Percentiles rank a stretch among this genome's conserved stretches.
These are phyloP conservation scores for Heterobasidion irregulare DNA, from an alignment of 1,284 basidiomycete genomes.

Conservation along the genomic window DNA sequence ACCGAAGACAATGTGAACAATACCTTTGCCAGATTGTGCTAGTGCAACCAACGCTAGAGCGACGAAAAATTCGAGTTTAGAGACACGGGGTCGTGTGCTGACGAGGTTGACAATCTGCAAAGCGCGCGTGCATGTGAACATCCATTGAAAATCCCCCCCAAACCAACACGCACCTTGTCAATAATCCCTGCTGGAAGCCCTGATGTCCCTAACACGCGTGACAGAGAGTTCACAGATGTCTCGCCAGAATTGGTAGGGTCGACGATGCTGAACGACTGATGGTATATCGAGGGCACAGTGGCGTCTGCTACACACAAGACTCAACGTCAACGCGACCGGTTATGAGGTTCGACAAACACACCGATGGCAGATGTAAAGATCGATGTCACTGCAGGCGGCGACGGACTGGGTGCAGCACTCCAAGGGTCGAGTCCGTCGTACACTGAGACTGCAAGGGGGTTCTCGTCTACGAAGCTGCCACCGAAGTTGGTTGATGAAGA, in stretches of 20 bases:
- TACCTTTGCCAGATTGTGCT: conserved; percentile 77
- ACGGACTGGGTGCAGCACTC: conserved; percentile 74
- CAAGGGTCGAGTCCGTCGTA: conserved; percentile 79
- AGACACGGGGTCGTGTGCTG: conserved; percentile 68
- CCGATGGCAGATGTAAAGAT: conserved; percentile 67
- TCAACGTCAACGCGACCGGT: not conserved
- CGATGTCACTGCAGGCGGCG: conserved; percentile 49
- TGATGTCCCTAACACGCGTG: conserved; percentile 70
- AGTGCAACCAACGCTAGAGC: conserved; percentile 80
- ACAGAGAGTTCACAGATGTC: conserved; percentile 73
- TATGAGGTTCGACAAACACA: conserved; percentile 16
- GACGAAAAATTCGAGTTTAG: conserved; percentile 82
- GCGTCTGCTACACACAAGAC: conserved; percentile 46
- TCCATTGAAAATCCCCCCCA: too few relatives aligned
- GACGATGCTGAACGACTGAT: conserved; percentile 62
- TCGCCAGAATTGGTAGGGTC: conserved; percentile 63
- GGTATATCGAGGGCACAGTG: conserved; percentile 73
- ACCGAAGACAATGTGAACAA: conserved; percentile 8
- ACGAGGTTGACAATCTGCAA: conserved; percentile 76
- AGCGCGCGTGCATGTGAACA: not conserved
- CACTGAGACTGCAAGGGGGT: conserved; percentile 66
- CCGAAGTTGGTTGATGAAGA: conserved; percentile 51
- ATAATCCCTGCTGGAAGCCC: conserved; percentile 72
- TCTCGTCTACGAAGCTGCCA: conserved; percentile 65
- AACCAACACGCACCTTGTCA: conserved; percentile 51